These are phyloP conservation scores for Maudiozyma bulderi DNA, from an alignment of 805 yeast genomes.

Conservation along the genomic window DNA sequence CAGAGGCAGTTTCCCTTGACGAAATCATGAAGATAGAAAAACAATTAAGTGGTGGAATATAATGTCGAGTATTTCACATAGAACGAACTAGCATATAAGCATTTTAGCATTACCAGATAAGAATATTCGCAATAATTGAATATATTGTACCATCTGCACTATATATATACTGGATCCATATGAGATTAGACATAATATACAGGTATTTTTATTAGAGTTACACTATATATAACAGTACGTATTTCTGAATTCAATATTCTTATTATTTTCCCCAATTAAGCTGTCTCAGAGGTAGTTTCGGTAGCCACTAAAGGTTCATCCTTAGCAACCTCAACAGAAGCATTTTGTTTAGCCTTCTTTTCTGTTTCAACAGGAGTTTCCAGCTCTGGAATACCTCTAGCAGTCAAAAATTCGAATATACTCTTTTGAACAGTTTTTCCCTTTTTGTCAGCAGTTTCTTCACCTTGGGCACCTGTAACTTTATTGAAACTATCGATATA, in stretches of 20 bases:
- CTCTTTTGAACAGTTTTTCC: conserved; percentile 25
- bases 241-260: too few species aligned
- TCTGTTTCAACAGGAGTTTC: not conserved
- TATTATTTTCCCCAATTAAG: too few species aligned
- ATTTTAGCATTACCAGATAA: not conserved
- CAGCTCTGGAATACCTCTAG: conserved; percentile 30
- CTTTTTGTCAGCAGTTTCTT: conserved; percentile 24
- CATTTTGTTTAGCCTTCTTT: not conserved
- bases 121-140: too few species aligned
- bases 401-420: conserved; percentile 35
- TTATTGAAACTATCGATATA: conserved; percentile 72
- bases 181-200: too few species aligned
- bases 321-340: not conserved
- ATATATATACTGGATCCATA: too few species aligned
- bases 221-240: too few species aligned
- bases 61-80: not conserved
- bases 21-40: conserved; percentile 68
- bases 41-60: conserved; percentile 33
- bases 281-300: not conserved
- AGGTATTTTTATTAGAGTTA: too few species aligned
- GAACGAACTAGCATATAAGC: not conserved
- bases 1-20: conserved; percentile 55
- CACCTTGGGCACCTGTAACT: conserved; percentile 44
- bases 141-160: too few species aligned
- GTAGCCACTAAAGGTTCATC: not conserved